A percentile compares a stretch with the other conserved stretches of the same genome.
Conservation (phyloP, 768 basidiomycete species). For the Tephrocybe rancida region DNA sequence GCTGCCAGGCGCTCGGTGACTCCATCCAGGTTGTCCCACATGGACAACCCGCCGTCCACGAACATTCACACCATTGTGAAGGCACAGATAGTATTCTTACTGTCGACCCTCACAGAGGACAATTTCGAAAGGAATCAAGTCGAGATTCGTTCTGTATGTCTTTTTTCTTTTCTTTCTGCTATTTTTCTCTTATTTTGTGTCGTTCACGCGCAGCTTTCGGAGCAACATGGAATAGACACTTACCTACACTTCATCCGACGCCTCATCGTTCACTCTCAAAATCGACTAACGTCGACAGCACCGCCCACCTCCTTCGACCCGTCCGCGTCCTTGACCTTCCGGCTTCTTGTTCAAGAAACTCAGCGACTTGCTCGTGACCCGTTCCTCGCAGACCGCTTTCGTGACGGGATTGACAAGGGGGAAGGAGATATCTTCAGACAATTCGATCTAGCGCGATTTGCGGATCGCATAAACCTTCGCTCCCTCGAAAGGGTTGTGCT, state of each 20-base stretch:
- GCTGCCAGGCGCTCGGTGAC: slow-evolving; percentile 73
- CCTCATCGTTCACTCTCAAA: slow-evolving; percentile 86
- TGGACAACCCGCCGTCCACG: slow-evolving; percentile 84
- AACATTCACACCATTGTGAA: slow-evolving; percentile 93
- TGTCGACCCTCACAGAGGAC: slow-evolving; percentile 95
- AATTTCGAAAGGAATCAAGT: slow-evolving; percentile 93
- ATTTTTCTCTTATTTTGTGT: slow-evolving; percentile 14
- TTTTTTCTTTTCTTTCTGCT: slow-evolving; percentile 15
- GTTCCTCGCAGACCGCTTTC: slow-evolving; percentile 86
- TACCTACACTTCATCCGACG: slow-evolving; percentile 98
- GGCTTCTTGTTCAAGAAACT: slow-evolving; percentile 84
- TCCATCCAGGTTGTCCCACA: slow-evolving; percentile 81
- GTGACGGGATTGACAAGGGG: slow-evolving; percentile 86
- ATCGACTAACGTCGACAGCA: slow-evolving; percentile 60
- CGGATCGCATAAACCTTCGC: slow-evolving; percentile 78
- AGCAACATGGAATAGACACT: slow-evolving; percentile 96
- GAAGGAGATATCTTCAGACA: slow-evolving; percentile 83
- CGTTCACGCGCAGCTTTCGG: slow-evolving; percentile 70
- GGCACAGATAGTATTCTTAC: slow-evolving; percentile 96
- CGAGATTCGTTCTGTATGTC: slow-evolving; percentile 91
- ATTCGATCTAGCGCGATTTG: slow-evolving; percentile 83
- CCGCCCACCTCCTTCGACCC: slow-evolving; percentile 70
- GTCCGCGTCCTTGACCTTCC: slow-evolving; percentile 80
- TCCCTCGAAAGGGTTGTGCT: slow-evolving; percentile 81
- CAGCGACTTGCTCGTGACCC: slow-evolving; percentile 91